Evolutionary conservation across 2,329 filamentous ascomycete genomes (phyloP).

Genomic region (Alternaria metachromatica): DNA sequence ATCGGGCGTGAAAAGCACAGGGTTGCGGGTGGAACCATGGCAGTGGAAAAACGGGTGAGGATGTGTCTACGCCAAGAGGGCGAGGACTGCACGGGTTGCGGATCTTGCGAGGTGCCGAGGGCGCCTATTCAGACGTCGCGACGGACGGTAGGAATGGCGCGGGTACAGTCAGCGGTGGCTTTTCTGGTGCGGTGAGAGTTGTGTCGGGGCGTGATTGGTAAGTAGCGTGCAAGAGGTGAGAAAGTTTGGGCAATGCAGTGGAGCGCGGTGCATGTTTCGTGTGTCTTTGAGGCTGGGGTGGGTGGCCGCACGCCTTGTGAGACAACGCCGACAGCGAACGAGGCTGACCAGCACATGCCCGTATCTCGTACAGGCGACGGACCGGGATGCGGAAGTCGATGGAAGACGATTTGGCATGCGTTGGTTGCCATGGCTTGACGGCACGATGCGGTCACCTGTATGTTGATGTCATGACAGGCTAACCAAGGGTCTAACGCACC

Average conservation of each 20-base stretch:
- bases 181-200: background rate
- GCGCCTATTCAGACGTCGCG: constrained; percentile 24
- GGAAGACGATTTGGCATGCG: background rate
- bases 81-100: constrained; percentile 16
- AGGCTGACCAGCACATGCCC: constrained; percentile 4
- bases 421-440: background rate
- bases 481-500: constrained; percentile 19
- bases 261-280: constrained; percentile 22
- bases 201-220: constrained; percentile 8
- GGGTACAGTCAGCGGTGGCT: constrained; percentile 15
- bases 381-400: constrained; percentile 1
- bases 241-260: constrained; percentile 1
- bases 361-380: constrained; percentile 4
- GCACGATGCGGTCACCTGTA: constrained; percentile 15
- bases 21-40: background rate
- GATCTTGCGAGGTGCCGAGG: constrained; percentile 30
- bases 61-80: background rate
- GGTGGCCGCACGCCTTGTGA: background rate
- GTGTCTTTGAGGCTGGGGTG: constrained; percentile 14
- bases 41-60: background rate
- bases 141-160: background rate
- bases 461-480: constrained; percentile 33
- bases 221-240: background rate
- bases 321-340: background rate
- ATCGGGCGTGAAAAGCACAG: background rate